phyloP scores from a whole-genome alignment of 2,329 filamentous ascomycete genomes.

The Colletotrichum graminicola region DNA sequence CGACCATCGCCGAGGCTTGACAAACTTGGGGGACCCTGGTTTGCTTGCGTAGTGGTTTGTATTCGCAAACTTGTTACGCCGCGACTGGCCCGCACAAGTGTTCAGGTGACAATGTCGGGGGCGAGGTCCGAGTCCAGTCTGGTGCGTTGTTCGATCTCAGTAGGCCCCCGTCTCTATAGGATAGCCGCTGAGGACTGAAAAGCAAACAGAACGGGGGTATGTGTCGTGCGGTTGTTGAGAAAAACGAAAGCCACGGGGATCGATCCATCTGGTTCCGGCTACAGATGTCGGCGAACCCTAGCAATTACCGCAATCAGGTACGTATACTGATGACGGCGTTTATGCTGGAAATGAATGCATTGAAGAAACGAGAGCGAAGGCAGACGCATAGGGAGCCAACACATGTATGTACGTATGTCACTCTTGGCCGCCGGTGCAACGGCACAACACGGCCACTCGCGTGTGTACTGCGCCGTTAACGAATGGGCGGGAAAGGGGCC shows the following conservation, averaged over 20 bases:
- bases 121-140: slow-evolving; percentile 36
- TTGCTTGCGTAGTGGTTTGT: slow-evolving; percentile 30
- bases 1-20: slow-evolving; percentile 4
- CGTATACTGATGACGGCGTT: too few relatives aligned
- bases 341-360: background rate
- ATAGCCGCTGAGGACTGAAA: slow-evolving; percentile 9
- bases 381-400: slow-evolving; percentile 1
- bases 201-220: background rate
- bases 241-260: background rate
- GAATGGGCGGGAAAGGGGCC: slow-evolving; percentile 25
- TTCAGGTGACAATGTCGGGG: slow-evolving; percentile 33
- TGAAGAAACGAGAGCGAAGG: background rate
- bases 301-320: background rate
- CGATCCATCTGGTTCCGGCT: background rate
- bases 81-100: slow-evolving; percentile 33
- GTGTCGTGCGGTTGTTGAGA: background rate
- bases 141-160: slow-evolving; percentile 14
- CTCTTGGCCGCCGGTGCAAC: slow-evolving; percentile 23
- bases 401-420: background rate
- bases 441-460: slow-evolving; percentile 27
- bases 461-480: slow-evolving; percentile 28
- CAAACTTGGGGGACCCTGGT: slow-evolving; percentile 11
- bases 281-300: background rate
- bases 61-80: slow-evolving; percentile 39
- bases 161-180: slow-evolving; percentile 11